phyloP scores from a whole-genome alignment of 495 filamentous ascomycete genomes.

The Massariosphaeria phaeospora region DNA sequence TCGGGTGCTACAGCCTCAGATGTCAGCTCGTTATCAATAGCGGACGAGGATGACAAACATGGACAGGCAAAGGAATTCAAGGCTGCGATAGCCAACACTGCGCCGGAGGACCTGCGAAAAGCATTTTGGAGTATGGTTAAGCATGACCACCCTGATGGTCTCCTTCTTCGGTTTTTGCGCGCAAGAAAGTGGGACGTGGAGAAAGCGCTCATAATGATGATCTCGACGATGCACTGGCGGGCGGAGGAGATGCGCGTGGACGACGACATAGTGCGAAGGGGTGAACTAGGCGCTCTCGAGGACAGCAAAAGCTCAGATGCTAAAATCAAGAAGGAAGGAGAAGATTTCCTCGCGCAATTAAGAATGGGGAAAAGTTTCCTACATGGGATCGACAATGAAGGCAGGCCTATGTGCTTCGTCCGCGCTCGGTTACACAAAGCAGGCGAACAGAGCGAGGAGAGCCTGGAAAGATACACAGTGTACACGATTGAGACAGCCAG shows the following conservation, averaged over 20 bases:
- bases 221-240: slow-evolving; percentile 92
- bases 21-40: slow-evolving; percentile 26
- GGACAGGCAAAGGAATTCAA: slow-evolving; percentile 83
- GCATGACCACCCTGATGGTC: slow-evolving; percentile 84
- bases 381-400: slow-evolving; percentile 79
- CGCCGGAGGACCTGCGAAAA: slow-evolving; percentile 70
- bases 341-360: slow-evolving; percentile 80
- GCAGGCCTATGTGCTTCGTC: slow-evolving; percentile 82
- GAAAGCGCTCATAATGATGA: slow-evolving; percentile 86
- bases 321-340: slow-evolving; percentile 58
- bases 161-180: slow-evolving; percentile 83
- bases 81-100: slow-evolving; percentile 66
- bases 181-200: slow-evolving; percentile 96
- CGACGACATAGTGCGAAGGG: slow-evolving; percentile 74
- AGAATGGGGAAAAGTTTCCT: slow-evolving; percentile 93
- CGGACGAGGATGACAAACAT: slow-evolving; percentile 82
- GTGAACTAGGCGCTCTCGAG: slow-evolving; percentile 62
- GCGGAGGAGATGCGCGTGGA: slow-evolving; percentile 75
- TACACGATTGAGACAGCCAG: slow-evolving; percentile 91
- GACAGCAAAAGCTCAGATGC: slow-evolving; percentile 54
- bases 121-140: slow-evolving; percentile 96
- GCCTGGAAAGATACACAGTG: slow-evolving; percentile 82
- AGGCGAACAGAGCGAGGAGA: slow-evolving; percentile 74
- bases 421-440: slow-evolving; percentile 74
- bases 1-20: slow-evolving; percentile 36